A percentile compares a stretch with the other conserved stretches of the same genome.
Evolutionary conservation across 106 monocot species (phyloP).

Genomic region (Allium fistulosum): DNA sequence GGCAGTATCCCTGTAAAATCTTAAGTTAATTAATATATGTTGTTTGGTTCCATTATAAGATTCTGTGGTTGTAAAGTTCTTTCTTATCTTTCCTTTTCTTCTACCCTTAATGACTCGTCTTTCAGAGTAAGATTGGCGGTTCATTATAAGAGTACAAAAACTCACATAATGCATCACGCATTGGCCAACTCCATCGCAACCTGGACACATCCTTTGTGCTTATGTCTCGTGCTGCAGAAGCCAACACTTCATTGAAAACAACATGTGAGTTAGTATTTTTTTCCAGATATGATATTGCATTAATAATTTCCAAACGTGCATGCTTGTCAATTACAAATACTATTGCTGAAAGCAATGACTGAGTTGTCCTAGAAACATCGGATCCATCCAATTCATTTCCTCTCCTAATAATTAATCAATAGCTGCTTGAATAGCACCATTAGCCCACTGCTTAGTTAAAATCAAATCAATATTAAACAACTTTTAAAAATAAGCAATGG

Average conservation of each 20-base stretch:
- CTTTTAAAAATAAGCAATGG: constrained; percentile 15
- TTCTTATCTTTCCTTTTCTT: too few relatives aligned
- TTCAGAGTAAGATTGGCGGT: too few relatives aligned
- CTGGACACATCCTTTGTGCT: constrained; percentile 19
- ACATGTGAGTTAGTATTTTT: too few relatives aligned
- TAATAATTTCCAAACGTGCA: constrained; percentile 81
- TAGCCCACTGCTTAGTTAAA: constrained; percentile 87
- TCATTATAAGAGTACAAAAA: constrained; percentile 12
- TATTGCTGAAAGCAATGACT: constrained; percentile 73
- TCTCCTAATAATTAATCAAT: constrained; percentile 19
- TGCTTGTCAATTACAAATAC: constrained; percentile 58
- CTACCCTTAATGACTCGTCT: too few relatives aligned
- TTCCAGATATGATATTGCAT: too few relatives aligned
- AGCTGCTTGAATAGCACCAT: constrained; percentile 26
- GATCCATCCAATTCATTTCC: constrained; percentile 73
- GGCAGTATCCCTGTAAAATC: too few relatives aligned
- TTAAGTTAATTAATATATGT: too few relatives aligned
- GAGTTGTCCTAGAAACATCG: constrained; percentile 89
- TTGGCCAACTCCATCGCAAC: constrained; percentile 89
- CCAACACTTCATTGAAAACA: too few relatives aligned
- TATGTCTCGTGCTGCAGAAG: too few relatives aligned
- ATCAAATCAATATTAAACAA: too few relatives aligned
- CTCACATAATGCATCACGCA: constrained; percentile 96
- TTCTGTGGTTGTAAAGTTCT: too few relatives aligned
- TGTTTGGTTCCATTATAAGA: too few relatives aligned